Conservation (phyloP, 192 early-diverging fungal species). For the Coemansia sp. region DNA sequence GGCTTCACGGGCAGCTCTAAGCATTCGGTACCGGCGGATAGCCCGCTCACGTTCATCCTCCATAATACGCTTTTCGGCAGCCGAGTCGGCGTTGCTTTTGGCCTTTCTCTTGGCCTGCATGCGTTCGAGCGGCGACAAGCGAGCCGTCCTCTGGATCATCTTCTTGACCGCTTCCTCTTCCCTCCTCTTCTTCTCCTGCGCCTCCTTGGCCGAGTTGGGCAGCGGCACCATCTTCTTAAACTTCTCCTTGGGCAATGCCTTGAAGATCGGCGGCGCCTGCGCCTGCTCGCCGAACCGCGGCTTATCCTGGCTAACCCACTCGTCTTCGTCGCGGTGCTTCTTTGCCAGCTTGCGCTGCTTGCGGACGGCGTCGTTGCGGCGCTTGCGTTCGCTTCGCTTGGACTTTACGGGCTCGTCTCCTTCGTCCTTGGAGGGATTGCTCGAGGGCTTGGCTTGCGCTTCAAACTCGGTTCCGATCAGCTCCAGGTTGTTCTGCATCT, state of each 20-base stretch:
- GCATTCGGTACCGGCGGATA: conserved; percentile 46
- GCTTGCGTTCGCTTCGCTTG: conserved; percentile 33
- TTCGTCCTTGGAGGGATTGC: conserved; percentile 30
- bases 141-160: conserved; percentile 42
- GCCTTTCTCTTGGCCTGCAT: conserved; percentile 50
- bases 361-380: conserved; percentile 24
- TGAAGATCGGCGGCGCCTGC: conserved; percentile 46
- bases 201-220: conserved; percentile 34
- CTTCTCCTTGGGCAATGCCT: conserved; percentile 39
- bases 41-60: conserved; percentile 46
- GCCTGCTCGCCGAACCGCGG: conserved; percentile 51
- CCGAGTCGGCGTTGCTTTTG: conserved; percentile 23
- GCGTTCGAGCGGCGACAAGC: conserved; percentile 43
- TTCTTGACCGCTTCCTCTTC: conserved; percentile 43
- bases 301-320: conserved; percentile 1
- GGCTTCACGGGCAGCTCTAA: conserved; percentile 31
- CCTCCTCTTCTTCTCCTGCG: conserved; percentile 15
- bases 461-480: conserved; percentile 17
- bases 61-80: conserved; percentile 48
- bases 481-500: conserved; percentile 44
- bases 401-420: conserved; percentile 22
- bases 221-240: conserved; percentile 47
- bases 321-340: conserved; percentile 19
- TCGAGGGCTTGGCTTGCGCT: not conserved
- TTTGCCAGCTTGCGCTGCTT: conserved; percentile 34